Base-by-base conservation (phyloP, 176 grass and related monocot genomes). In the Oryza glaberrima region DNA sequence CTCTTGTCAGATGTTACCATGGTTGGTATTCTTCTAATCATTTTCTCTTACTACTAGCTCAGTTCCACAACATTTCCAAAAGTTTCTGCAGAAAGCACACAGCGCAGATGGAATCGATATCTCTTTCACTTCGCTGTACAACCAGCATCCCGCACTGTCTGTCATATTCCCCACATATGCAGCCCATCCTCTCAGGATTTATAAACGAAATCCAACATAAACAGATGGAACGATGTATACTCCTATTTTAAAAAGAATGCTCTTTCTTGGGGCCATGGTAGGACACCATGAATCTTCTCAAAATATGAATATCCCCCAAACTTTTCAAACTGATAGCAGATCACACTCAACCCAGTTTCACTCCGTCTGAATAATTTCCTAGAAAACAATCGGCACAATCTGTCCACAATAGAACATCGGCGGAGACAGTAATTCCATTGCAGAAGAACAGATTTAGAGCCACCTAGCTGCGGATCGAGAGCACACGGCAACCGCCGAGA, bases 381-480 rank as follows among this genome's bases (percentile, higher is more conserved):
- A 28, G 10, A 32, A 69, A 80, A 80, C 44, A 66, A 36, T 56
- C 3, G 45, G 11, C 8, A 7, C 12, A 69, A 14, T 61, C 66
- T 63, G 84, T 15, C 25, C 16, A 52, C 30, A 11, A 32, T 61
- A n/a, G 56, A 38, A 72, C 16, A 8, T 35, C 69, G 20, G 19
- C 60, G n/a, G 20, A 74, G 60, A 28, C 67, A 41, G 15, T 12
- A 76, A 71, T 65, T 65, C 75, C 51, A 35, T 22, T 23, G 69
- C 70, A 73, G 20, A 67, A 80, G 58, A 63, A 63, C 58, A 23
- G 7, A 23, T 63, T 63, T 63, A 77, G n/a, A 67, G n/a, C 38
- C 28, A 73, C 81, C 60, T 65, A 87, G 65, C 48, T 75, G 75
- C 36, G 32, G 77, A 70, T 82, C 80, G 73, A 86, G 46, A 22